Evolutionary conservation across 2,329 filamentous ascomycete species (phyloP), one percentile per base, ranked within the genome.

Genomic region (Xylariaceae sp.): DNA sequence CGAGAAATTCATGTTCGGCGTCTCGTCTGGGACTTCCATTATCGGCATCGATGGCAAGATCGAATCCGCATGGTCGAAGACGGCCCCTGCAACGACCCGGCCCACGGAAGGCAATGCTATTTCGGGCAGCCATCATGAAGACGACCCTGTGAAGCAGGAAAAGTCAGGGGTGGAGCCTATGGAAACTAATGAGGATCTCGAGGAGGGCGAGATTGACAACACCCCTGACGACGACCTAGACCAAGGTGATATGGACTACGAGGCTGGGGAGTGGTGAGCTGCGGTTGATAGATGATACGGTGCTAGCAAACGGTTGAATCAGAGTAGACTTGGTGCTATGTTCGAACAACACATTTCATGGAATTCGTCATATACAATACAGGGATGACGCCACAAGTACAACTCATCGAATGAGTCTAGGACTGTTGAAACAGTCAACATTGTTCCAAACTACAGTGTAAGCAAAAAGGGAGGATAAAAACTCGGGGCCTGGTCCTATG

Each of bases 1-100:
- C 3, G 89, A 93, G 71, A 85, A 81, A 64, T 87, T 88, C 67
- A 83, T 82, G 75, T 82, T 83, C 67, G 77, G 81, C n/a, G 71
- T 81, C 51, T 68, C 69, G 11, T 63, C 68, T 4, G 78, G 78
- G 51, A 79, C 80, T 49, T 75, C 80, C 17, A 82, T 92, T 47
- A 84, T 86, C 0, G 82, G 84, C 5, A 74, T 90, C 9, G 75
- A 80, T 1, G 85, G 82, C 48, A 82, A 81, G 51, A 77, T 91
- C 10, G 85, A 90, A 57, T 72, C 90, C 45, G 73, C 81, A 0
- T 93, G 89, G 89, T 78, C 77, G 17, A 73, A 68, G 39, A 67
- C 61, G n/a, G 62, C 66, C 9, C 70, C 70, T 1, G 67, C 63
- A 34, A 62, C 57, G 13, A n/a, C 68, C 18, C 58, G 61, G 5